Evolutionary conservation across 768 basidiomycete species (phyloP).

Genomic region (Lenzites betulinus): DNA sequence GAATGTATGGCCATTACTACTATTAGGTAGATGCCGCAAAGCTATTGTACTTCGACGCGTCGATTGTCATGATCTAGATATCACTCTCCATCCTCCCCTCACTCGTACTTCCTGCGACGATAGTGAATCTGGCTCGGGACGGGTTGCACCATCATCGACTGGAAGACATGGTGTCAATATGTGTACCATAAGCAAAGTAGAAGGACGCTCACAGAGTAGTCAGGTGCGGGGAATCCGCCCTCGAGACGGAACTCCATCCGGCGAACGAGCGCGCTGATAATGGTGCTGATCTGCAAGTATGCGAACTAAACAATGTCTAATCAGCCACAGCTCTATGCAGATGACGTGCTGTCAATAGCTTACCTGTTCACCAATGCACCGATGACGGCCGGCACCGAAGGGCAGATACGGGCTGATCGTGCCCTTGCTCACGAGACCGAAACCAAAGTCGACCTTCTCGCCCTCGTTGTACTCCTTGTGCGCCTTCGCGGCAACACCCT

Average conservation of each 20-base stretch:
- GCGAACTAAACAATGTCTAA: constrained; percentile 64
- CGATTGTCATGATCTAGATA: background rate
- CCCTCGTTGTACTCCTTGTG: constrained; percentile 74
- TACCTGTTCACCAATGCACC: constrained; percentile 82
- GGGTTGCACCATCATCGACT: constrained; percentile 96
- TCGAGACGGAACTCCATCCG: constrained; percentile 74
- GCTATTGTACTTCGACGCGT: constrained; percentile 13
- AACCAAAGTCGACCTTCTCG: constrained; percentile 96
- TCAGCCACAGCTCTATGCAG: background rate
- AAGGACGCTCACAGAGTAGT: constrained; percentile 77
- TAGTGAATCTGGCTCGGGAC: constrained; percentile 64
- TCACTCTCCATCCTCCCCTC: background rate
- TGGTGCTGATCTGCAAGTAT: constrained; percentile 86
- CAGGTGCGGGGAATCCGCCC: constrained; percentile 70
- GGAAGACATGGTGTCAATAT: constrained; percentile 1
- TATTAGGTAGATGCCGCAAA: constrained; percentile 9
- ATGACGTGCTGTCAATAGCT: constrained; percentile 19
- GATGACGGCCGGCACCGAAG: constrained; percentile 94
- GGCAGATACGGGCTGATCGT: constrained; percentile 97
- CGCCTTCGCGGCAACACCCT: constrained; percentile 80
- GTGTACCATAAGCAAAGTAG: background rate
- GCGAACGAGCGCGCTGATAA: constrained; percentile 79
- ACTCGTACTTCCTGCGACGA: constrained; percentile 56
- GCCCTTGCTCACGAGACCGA: constrained; percentile 93
- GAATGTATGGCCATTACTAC: too few species aligned